phyloP scores from a whole-genome alignment of 2,329 filamentous ascomycete species.

The Trichoderma sp. region DNA sequence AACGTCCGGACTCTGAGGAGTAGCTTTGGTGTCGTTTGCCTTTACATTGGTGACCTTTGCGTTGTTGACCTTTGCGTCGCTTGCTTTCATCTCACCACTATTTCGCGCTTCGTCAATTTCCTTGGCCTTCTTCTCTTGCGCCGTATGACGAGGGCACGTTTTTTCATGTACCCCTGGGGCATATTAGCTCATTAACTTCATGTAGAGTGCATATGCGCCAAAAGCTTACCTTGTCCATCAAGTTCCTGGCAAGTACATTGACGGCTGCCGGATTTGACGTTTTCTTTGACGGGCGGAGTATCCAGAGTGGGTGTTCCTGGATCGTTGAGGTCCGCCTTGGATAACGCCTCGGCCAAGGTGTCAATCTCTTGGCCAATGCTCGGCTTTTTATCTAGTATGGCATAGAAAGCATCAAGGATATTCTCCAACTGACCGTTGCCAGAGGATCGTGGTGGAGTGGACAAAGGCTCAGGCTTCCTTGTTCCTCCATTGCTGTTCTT shows the following conservation, averaged over 20 bases:
- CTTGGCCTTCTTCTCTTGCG: neutral
- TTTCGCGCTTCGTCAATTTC: neutral
- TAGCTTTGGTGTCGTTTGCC: neutral
- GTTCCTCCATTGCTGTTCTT: neutral
- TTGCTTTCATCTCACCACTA: neutral
- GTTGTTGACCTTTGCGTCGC: neutral
- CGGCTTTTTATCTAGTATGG: slow-evolving; percentile 21
- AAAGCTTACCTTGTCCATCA: neutral
- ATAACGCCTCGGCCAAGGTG: neutral
- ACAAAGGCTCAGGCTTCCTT: neutral
- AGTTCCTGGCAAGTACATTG: neutral
- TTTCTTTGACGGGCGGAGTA: neutral
- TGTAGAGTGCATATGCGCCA: no score
- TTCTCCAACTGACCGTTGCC: neutral
- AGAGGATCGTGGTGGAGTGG: neutral
- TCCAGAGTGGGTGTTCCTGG: neutral
- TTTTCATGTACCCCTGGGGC: neutral
- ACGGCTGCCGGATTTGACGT: neutral
- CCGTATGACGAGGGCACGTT: neutral
- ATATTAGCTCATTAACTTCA: neutral
- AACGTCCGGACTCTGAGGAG: neutral
- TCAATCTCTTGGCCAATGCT: neutral
- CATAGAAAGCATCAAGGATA: slow-evolving; percentile 30
- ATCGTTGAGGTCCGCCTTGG: slow-evolving; percentile 8
- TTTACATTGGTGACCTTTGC: neutral